Conservation (phyloP, 441 rosid species). For the Manihot esculenta region DNA sequence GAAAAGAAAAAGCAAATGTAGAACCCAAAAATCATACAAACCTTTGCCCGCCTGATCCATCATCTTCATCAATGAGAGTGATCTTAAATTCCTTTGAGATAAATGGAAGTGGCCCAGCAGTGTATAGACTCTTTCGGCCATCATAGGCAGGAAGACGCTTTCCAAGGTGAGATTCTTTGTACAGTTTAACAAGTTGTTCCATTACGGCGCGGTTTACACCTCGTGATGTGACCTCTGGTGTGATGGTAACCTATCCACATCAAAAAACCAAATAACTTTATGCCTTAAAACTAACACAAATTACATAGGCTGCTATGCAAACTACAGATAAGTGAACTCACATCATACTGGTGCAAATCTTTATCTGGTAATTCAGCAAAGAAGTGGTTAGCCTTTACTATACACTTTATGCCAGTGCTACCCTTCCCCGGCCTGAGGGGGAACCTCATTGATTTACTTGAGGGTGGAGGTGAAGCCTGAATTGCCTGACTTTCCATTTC, state of each 20-base stretch:
- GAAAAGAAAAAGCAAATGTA: not conserved
- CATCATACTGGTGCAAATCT: slow-evolving; percentile 96
- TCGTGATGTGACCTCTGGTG: slow-evolving; percentile 82
- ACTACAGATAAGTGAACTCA: slow-evolving; percentile 37
- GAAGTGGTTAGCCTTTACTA: slow-evolving; percentile 95
- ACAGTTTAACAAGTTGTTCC: slow-evolving; percentile 56
- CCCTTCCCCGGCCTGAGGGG: slow-evolving; percentile 93
- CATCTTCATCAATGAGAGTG: slow-evolving; percentile 77
- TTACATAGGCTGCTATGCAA: not conserved
- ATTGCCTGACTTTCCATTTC: slow-evolving; percentile 62
- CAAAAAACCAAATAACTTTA: not conserved
- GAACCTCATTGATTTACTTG: slow-evolving; percentile 77
- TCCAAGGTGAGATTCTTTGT: slow-evolving; percentile 76
- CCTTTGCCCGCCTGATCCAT: slow-evolving; percentile 86
- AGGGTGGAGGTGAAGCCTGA: slow-evolving; percentile 56
- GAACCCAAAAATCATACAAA: slow-evolving; percentile 16
- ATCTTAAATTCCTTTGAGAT: slow-evolving; percentile 69
- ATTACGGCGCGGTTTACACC: slow-evolving; percentile 88
- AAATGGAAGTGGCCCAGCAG: slow-evolving; percentile 93
- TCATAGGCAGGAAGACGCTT: slow-evolving; percentile 91
- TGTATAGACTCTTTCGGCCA: slow-evolving; percentile 90
- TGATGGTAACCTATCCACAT: slow-evolving; percentile 69
- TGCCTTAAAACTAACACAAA: not conserved
- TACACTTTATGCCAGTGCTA: slow-evolving; percentile 52
- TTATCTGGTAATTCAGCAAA: slow-evolving; percentile 89